Base-by-base conservation (phyloP, 768 basidiomycete genomes). In the Rhizopogon roseolus region DNA sequence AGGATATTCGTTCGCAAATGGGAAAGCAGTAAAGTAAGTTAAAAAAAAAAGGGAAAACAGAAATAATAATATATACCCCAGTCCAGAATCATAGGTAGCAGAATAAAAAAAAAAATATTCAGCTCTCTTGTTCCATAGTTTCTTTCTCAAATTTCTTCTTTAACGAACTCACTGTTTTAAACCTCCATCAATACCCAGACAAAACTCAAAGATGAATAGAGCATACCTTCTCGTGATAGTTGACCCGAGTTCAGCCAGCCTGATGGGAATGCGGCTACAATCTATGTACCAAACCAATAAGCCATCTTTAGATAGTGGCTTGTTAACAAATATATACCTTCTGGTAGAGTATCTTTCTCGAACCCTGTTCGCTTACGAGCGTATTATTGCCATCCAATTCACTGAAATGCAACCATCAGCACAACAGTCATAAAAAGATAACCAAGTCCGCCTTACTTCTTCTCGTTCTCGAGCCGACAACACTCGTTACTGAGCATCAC, bases 191-290 rank as follows among this genome's bases (percentile, higher is more conserved):
- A 42, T 22, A 41, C 6, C 29, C 29, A 49, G 25, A 44, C 10
- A n/a, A 29, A 19, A 4, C 22, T 22, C 22, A 22, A 22, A 22
- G 22, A 22, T 22, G 27, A 3, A 43, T 11, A 6, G 37, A 13
- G n/a, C 2, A 25, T 49, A 91, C 90, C 88, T 76, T 93, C 91
- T 62, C 91, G 78, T 34, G 89, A 91, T 55, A 93, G 89, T 66
- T 90, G 88, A 3, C 90, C 88, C 3, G 88, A 90, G 28, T 85
- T 83, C 73, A 93, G 82, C 91, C 91, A 93, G 11, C 88, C 88
- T 0, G 84, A 75, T 0, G 90, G 91, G 68, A 90, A 93, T 1
- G 82, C 82, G n/a, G 77, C 79, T 0, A 92, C 86, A 54, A 93
- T 90, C 84, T 85, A 22, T 22, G 3, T 22, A 34, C 2, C 25